Base-by-base conservation (phyloP, 2,329 filamentous ascomycete species). In the Aureobasidium sp. region DNA sequence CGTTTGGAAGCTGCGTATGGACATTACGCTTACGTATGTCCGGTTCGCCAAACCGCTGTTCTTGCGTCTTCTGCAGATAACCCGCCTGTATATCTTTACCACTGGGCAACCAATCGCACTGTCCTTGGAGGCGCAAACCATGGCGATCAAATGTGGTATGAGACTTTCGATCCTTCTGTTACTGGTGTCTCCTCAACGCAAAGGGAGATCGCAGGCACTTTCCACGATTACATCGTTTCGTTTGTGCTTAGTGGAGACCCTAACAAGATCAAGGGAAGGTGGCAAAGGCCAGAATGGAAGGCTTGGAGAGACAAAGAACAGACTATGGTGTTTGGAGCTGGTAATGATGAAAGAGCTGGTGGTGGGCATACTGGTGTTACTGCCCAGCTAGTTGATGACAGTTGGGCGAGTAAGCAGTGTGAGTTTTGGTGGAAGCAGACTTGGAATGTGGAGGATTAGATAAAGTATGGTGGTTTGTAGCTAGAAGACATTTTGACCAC, bases 21-120 rank as follows among this genome's bases (percentile, higher is more conserved):
- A 0, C 82, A 87, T 68, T 87, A 84, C 68, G 85, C 84, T 0
- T 87, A 87, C 68, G 82, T 86, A 52, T 83, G 82, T 26, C 85
- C 86, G 0, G 83, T 87, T 0, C 75, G 86, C 3, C 83, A 87
- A 69, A 84, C 82, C 0, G 84, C 82, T 0, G 75, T 81, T 9
- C 61, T 77, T 76, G 68, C 69, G n/a, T 6, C 32, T 10, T 32
- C 65, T 63, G 7, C 65, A 6, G 56, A 65, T 15, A 66, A 71
- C 24, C 68, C 63, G 59, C 74, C 66, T 66, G 82, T 82, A 0
- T 84, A 83, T 66, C 75, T 86, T 0, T 88, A 87, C 69, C 82
- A 85, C 69, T 87, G 80, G 70, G 84, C 84, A 0, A 77, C 82
- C 0, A 76, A 75, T n/a, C 83, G 43, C 29, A 69, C 69, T 3